These are phyloP conservation scores for Gymnopilus junonius DNA, from an alignment of 768 basidiomycete genomes.

Conservation along the genomic window DNA sequence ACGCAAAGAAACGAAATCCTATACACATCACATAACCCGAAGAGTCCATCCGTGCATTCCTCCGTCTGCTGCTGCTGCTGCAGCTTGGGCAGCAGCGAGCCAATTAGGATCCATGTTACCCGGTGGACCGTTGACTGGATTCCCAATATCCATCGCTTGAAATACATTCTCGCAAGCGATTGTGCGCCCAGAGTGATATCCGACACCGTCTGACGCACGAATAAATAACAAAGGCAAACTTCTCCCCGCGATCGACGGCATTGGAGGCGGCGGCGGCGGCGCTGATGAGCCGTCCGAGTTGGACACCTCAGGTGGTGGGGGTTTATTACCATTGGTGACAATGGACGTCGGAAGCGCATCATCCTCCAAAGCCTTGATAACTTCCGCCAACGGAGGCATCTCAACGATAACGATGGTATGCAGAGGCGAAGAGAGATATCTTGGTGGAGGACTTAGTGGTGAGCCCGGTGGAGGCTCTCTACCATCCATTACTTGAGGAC, in stretches of 20 bases:
- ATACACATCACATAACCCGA: slow-evolving; percentile 68
- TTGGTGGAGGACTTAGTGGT: slow-evolving; percentile 38
- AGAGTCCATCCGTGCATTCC: slow-evolving; percentile 80
- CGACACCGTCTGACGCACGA: slow-evolving; percentile 81
- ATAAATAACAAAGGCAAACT: slow-evolving; percentile 83
- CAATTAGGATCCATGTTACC: slow-evolving; percentile 64
- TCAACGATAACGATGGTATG: slow-evolving; percentile 88
- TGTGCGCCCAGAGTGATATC: slow-evolving; percentile 86
- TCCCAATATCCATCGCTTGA: slow-evolving; percentile 66
- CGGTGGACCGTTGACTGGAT: slow-evolving; percentile 48
- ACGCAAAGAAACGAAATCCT: slow-evolving; percentile 16
- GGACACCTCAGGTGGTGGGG: slow-evolving; percentile 34
- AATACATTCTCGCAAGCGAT: slow-evolving; percentile 85
- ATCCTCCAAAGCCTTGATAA: slow-evolving; percentile 80
- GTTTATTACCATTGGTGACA: slow-evolving; percentile 43
- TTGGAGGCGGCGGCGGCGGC: slow-evolving; percentile 36
- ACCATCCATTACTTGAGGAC: slow-evolving; percentile 36
- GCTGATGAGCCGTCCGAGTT: slow-evolving; percentile 26
- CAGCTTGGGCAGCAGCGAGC: slow-evolving; percentile 78
- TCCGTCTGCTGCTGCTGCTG: slow-evolving; percentile 66
- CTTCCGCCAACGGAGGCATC: slow-evolving; percentile 76
- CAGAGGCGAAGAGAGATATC: slow-evolving; percentile 59
- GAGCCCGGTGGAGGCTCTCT: slow-evolving; percentile 31
- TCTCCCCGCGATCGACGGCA: slow-evolving; percentile 64
- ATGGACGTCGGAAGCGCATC: slow-evolving; percentile 52